phyloP scores from a whole-genome alignment of 2,329 filamentous ascomycete genomes.

The Penicillium sp. region DNA sequence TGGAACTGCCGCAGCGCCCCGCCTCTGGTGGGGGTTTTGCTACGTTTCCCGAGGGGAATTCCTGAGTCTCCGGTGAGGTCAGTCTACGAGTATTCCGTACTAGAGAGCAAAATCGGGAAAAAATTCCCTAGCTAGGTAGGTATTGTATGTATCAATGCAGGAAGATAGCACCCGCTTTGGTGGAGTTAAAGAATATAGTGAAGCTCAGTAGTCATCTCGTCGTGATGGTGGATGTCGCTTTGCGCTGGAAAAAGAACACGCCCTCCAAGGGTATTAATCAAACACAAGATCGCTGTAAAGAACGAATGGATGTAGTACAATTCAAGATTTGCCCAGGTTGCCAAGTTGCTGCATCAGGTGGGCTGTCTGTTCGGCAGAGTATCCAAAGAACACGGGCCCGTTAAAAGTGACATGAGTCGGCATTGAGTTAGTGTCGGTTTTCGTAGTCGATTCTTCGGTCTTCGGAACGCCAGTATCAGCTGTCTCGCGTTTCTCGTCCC shows the following conservation, averaged over 20 bases:
- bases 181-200: slow-evolving; percentile 5
- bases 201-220: slow-evolving; percentile 4
- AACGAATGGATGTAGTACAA: background rate
- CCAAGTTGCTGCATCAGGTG: slow-evolving; percentile 64
- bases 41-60: slow-evolving; percentile 22
- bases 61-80: too few species aligned
- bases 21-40: slow-evolving; percentile 10
- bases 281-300: too few species aligned
- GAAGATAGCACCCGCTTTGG: too few species aligned
- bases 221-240: background rate
- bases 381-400: slow-evolving; percentile 91
- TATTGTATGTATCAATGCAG: too few species aligned
- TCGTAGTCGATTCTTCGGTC: slow-evolving; percentile 8
- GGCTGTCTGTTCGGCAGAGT: slow-evolving; percentile 78
- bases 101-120: background rate
- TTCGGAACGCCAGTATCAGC: slow-evolving; percentile 7
- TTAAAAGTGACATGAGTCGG: slow-evolving; percentile 78
- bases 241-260: background rate
- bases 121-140: background rate
- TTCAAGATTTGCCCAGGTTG: slow-evolving; percentile 14
- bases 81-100: too few species aligned
- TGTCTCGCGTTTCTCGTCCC: slow-evolving; percentile 4
- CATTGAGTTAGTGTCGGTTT: slow-evolving; percentile 16
- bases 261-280: too few species aligned
- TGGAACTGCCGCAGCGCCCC: slow-evolving; percentile 15